A percentile compares a stretch with the other conserved stretches of the same genome.
Evolutionary conservation across 1,284 basidiomycete species (phyloP).

Genomic region (Rhodofomes roseus): DNA sequence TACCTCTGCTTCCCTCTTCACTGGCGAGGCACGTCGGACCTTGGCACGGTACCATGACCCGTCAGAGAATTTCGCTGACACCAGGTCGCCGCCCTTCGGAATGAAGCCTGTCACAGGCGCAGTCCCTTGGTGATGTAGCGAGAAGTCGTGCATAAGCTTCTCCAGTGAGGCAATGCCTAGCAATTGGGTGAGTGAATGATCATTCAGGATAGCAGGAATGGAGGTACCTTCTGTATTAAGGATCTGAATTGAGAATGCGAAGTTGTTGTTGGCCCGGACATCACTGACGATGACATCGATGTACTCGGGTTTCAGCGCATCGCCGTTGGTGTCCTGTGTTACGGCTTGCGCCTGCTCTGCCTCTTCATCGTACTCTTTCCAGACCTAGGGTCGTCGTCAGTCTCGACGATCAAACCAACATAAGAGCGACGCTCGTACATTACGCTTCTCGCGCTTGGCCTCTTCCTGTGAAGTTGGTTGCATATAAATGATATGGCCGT

Average conservation of each 20-base stretch:
- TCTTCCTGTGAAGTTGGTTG: conserved; percentile 45
- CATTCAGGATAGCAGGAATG: conserved; percentile 12
- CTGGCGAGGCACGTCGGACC: conserved; percentile 74
- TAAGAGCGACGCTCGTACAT: conserved; percentile 46
- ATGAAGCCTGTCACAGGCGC: conserved; percentile 60
- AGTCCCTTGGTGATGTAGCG: conserved; percentile 73
- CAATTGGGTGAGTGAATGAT: conserved; percentile 5
- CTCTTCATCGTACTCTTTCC: conserved; percentile 76
- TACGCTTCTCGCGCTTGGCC: conserved; percentile 74
- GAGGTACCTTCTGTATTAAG: conserved; percentile 78
- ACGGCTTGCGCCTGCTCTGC: conserved; percentile 51
- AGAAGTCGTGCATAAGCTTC: conserved; percentile 92
- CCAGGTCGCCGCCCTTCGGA: conserved; percentile 83
- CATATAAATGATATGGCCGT: background rate
- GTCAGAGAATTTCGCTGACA: conserved; percentile 89
- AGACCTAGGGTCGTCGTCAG: conserved; percentile 53
- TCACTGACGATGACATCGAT: conserved; percentile 92
- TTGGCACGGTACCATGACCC: conserved; percentile 93
- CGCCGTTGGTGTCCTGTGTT: conserved; percentile 38
- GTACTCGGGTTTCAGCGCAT: conserved; percentile 77
- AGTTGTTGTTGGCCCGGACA: conserved; percentile 70
- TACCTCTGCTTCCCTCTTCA: conserved; percentile 88
- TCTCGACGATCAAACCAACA: background rate
- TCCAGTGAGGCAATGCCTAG: conserved; percentile 85
- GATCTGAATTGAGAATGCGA: conserved; percentile 90